These are phyloP conservation scores for Linnemannia exigua DNA, from an alignment of 192 early-diverging fungal genomes.

Conservation along the genomic window DNA sequence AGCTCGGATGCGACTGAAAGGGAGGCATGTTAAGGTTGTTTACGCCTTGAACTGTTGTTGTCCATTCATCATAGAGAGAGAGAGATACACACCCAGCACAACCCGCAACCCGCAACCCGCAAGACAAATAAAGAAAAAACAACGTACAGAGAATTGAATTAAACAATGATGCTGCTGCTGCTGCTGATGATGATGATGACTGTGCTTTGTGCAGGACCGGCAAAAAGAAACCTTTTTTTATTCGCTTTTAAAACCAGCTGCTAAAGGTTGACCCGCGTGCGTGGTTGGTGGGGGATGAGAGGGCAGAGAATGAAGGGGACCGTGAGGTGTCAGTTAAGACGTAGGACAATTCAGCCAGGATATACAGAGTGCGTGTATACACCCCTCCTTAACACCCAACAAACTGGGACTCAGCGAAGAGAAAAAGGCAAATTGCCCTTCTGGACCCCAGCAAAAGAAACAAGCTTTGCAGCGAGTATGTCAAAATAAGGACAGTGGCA, in stretches of 20 bases:
- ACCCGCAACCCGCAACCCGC: not conserved
- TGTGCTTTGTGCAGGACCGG: not conserved
- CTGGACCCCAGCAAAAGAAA: not conserved
- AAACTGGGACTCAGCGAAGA: not conserved
- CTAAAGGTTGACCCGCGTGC: conserved; percentile 2
- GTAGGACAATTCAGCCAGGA: not conserved
- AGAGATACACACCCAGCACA: no score
- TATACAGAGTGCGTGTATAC: no score
- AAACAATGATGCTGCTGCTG: no score
- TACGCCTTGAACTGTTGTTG: no score
- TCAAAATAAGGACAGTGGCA: no score
- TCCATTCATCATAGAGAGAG: no score
- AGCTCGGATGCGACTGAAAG: not conserved
- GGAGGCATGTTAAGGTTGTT: conserved; percentile 1
- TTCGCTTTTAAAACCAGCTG: not conserved
- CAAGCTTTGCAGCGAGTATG: no score
- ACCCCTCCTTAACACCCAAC: not conserved
- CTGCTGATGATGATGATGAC: not conserved
- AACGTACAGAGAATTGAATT: not conserved
- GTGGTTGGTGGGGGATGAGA: not conserved
- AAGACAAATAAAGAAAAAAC: not conserved
- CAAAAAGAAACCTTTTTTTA: not conserved
- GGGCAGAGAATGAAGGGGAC: not conserved
- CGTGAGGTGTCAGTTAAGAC: not conserved
- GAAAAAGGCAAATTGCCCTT: not conserved